Base-by-base conservation (phyloP, 768 basidiomycete species). In the Tulasnella calospora region DNA sequence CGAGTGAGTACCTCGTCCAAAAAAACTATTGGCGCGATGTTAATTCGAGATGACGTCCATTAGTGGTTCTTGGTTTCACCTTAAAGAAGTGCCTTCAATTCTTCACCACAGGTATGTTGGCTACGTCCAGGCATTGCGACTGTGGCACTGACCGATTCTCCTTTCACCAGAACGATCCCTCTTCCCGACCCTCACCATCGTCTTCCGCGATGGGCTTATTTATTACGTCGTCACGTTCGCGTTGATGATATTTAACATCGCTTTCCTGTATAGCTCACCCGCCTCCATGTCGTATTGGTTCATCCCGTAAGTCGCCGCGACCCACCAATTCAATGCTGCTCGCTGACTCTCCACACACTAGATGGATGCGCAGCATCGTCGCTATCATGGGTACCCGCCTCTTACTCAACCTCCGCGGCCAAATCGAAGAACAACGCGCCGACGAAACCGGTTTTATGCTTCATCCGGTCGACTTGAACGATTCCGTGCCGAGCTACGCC, bases 341-440 rank as follows among this genome's bases (percentile, higher is more conserved):
- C 12, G 71, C 30, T 36, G 23, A n/a, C 17, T 72, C 30, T 33
- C 7, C 15, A 27, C 61, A 17, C 30, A 35, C 41, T 30, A 72
- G 71, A 21, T 72, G 71, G 71, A 40, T 36, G 71, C 36, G 71
- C 30, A 46, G 13, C 36, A 40, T 72, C 21, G 71, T 72, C 6
- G 44, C 38, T 21, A 72, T 72, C 30, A 72, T 72, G 71, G 71
- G 71, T 19, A 46, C 71, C n/a, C 71, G 71, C n/a, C 71, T 72
- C 71, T 12, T 72, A 23, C 38, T 72, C 71, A 72, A 72, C 71
- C 71, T 72, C 44, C 71, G 71, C 23, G 71, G 71, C 10, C 71
- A 72, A 40, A 72, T 72, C 38, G 71, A 72, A 72, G 71, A 72
- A 46, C 71, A 40, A 15, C 71, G 71, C 13, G 3, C 7, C 0